Conservation (phyloP, 2,329 filamentous ascomycete genomes). For the Pseudogymnoascus sp. region DNA sequence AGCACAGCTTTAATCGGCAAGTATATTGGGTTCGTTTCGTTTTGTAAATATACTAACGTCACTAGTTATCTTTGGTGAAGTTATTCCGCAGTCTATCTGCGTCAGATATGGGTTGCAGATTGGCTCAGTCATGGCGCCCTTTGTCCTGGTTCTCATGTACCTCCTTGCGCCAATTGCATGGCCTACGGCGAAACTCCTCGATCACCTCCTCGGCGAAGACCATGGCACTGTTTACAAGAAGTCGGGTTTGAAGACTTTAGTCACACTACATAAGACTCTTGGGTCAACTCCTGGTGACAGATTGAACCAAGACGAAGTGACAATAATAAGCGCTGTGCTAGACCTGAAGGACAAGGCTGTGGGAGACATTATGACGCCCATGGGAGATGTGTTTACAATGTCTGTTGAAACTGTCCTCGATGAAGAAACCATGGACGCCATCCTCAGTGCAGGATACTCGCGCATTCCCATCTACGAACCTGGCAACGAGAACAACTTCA, state of each 20-base stretch:
- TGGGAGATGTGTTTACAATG: constrained; percentile 95
- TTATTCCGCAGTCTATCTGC: constrained; percentile 89
- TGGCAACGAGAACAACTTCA: constrained; percentile 77
- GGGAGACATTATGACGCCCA: constrained; percentile 94
- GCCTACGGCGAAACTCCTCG: constrained; percentile 88
- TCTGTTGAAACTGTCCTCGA: constrained; percentile 91
- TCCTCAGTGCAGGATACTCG: constrained; percentile 89
- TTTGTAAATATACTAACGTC: constrained; percentile 16
- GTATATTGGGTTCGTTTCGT: constrained; percentile 20
- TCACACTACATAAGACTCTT: constrained; percentile 75
- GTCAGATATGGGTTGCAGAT: constrained; percentile 91
- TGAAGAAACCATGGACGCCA: constrained; percentile 88
- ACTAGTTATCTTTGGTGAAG: constrained; percentile 89
- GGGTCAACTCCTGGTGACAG: constrained; percentile 76
- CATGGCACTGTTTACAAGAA: constrained; percentile 96
- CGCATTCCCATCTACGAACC: constrained; percentile 89
- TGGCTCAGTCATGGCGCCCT: constrained; percentile 78
- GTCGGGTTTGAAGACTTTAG: constrained; percentile 85
- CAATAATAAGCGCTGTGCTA: constrained; percentile 93
- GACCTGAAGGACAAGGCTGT: constrained; percentile 96
- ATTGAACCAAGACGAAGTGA: constrained; percentile 94
- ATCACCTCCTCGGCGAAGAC: constrained; percentile 82
- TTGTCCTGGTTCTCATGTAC: constrained; percentile 83
- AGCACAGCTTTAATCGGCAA: constrained; percentile 86
- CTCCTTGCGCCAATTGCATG: constrained; percentile 79